Evolutionary conservation across 805 yeast species (phyloP).

Genomic region (Schwanniomyces occidentalis): DNA sequence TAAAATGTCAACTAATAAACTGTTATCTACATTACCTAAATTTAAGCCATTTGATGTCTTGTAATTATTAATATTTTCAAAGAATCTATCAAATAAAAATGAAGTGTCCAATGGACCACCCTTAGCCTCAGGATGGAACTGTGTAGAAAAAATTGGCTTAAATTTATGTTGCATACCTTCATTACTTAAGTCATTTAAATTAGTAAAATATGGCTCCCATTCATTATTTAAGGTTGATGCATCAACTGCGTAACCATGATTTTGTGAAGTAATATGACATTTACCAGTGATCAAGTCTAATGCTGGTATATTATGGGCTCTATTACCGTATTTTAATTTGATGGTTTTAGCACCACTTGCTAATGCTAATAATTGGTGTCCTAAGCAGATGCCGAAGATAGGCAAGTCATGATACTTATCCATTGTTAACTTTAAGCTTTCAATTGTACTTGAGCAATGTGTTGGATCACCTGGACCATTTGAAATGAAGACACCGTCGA

Average conservation of each 20-base stretch:
- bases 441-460: constrained; percentile 77
- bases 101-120: constrained; percentile 98
- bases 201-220: constrained; percentile 83
- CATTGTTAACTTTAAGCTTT: constrained; percentile 72
- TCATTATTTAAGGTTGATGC: constrained; percentile 69
- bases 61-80: constrained; percentile 64
- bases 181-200: constrained; percentile 92
- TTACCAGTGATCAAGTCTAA: constrained; percentile 85
- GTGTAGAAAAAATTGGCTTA: constrained; percentile 93
- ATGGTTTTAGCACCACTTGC: constrained; percentile 93
- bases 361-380: constrained; percentile 93
- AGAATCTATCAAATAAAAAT: constrained; percentile 87
- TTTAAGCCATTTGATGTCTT: constrained; percentile 36
- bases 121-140: constrained; percentile 99
- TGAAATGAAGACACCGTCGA: constrained; percentile 92
- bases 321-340: constrained; percentile 95
- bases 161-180: constrained; percentile 93
- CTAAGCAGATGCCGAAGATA: constrained; percentile 95
- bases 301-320: constrained; percentile 98
- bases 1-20: constrained; percentile 59
- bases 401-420: constrained; percentile 67
- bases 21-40: constrained; percentile 45
- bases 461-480: constrained; percentile 99
- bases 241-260: constrained; percentile 98
- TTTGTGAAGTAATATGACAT: constrained; percentile 97